Base-by-base conservation (phyloP, 768 basidiomycete genomes). In the Boletus reticulatus region DNA sequence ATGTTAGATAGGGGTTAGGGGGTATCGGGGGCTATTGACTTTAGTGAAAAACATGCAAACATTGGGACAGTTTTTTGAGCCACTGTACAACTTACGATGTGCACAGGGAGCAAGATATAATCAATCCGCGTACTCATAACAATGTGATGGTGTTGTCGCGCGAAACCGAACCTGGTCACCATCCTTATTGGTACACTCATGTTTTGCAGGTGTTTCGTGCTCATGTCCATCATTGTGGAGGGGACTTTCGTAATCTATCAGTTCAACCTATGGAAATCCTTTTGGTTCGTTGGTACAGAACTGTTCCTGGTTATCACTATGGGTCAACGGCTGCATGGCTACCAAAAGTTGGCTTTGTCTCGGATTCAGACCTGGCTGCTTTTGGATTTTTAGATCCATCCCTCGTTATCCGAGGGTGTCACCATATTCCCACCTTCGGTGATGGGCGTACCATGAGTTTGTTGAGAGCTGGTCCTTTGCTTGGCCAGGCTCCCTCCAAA, bases 371-470 rank as follows among this genome's bases (percentile, higher is more conserved):
- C 22, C 22, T 3, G 3, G 22, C 22, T 3, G 3, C 22, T 22
- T 22, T 22, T 22, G 67, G 72, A 0, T 78, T 78, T 55, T 19
- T 78, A 0, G 70, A 76, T 55, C 24, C 24, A 75, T 46, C 43
- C 0, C 55, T 67, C 0, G 65, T 77, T 1, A 57, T 77, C 2
- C 59, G 65, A 1, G 67, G 52, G 0, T 61, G 61, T 13, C 74
- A 78, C 34, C 49, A 77, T 1, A 74, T 76, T 12, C 76, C 76
- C 1, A 63, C 55, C 0, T 78, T 73, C 45, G 43, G 50, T 5
- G 54, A 66, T 47, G 65, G 66, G 4, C 12, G 32, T 20, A 57
- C 58, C 0, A 10, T 36, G 6, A 36, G 38, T 10, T 52, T 62
- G 10, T n/a, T 59, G 12, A 14, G 19, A 20, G n/a, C 47, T 7